phyloP scores from a whole-genome alignment of 2,329 filamentous ascomycete species.

The Byssothecium circinans region DNA sequence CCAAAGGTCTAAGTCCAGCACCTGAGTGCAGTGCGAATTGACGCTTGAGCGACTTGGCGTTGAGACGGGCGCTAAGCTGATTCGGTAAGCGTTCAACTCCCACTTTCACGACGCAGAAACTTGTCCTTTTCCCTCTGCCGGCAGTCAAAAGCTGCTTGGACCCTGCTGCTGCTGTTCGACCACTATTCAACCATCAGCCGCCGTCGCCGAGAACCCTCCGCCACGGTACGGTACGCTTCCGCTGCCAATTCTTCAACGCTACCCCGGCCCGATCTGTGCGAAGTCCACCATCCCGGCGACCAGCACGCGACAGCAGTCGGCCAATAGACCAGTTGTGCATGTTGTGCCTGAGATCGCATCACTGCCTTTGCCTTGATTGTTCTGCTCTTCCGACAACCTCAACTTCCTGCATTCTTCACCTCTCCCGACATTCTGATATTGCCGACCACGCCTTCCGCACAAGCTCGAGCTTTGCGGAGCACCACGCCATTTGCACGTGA shows the following conservation, averaged over 20 bases:
- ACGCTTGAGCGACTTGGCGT: neutral
- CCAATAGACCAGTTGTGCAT: constrained; percentile 25
- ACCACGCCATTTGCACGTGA: constrained; percentile 10
- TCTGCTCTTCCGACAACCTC: neutral
- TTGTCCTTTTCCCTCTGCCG: constrained; percentile 22
- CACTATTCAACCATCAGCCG: too few relatives aligned
- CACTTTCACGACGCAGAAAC: constrained; percentile 15
- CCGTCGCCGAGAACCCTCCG: neutral
- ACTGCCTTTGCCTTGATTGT: constrained; percentile 3
- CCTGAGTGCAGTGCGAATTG: neutral
- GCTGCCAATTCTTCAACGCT: neutral
- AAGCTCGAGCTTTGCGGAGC: constrained; percentile 14
- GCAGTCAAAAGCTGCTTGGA: constrained; percentile 15
- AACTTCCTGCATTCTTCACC: neutral
- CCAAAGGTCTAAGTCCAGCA: too few relatives aligned
- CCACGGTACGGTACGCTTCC: neutral
- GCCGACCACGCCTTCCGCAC: constrained; percentile 4
- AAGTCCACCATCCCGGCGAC: constrained; percentile 24
- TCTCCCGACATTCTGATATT: neutral
- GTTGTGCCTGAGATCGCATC: constrained; percentile 32
- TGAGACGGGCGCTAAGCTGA: constrained; percentile 6
- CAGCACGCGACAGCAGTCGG: constrained; percentile 41
- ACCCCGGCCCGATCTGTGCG: constrained; percentile 14
- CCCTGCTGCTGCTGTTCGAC: too few relatives aligned
- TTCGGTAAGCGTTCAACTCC: neutral